These are phyloP conservation scores for Wickerhamiella sorbophila DNA, from an alignment of 805 yeast species.

Conservation along the genomic window DNA sequence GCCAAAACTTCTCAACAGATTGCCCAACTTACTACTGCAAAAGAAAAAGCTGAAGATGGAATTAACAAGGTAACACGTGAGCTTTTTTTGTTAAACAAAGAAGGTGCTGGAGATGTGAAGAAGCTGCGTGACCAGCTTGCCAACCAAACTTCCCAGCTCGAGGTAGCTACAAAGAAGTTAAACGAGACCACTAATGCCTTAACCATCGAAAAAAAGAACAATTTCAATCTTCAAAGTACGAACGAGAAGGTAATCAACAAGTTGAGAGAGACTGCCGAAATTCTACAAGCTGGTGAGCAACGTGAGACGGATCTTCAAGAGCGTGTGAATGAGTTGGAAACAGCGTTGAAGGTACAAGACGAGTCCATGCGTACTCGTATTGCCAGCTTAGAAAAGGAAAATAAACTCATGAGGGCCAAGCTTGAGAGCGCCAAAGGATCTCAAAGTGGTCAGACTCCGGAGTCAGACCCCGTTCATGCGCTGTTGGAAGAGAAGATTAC, in stretches of 20 bases:
- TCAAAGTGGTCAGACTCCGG: neutral
- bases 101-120: conserved; percentile 30
- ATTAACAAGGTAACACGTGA: conserved; percentile 85
- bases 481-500: neutral
- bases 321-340: conserved; percentile 7
- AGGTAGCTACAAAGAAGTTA: conserved; percentile 14
- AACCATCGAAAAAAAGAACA: conserved; percentile 19
- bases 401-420: conserved; percentile 6
- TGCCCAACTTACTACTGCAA: conserved; percentile 28
- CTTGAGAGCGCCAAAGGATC: conserved; percentile 4
- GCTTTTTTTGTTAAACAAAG: conserved; percentile 47
- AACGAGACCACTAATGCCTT: conserved; percentile 17
- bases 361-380: neutral
- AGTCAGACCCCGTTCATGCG: neutral
- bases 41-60: conserved; percentile 65
- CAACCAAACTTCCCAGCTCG: conserved; percentile 19
- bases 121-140: conserved; percentile 9
- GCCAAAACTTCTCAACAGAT: conserved; percentile 26
- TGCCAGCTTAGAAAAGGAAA: conserved; percentile 4
- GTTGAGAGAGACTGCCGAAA: conserved; percentile 20
- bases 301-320: conserved; percentile 12
- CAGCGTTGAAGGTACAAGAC: neutral
- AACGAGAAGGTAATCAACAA: conserved; percentile 34
- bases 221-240: conserved; percentile 20
- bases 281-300: conserved; percentile 13